Evolutionary conservation across 1,139 yeast species (phyloP), one percentile per base, ranked within the genome.

Genomic region (Protomyces inouyei): DNA sequence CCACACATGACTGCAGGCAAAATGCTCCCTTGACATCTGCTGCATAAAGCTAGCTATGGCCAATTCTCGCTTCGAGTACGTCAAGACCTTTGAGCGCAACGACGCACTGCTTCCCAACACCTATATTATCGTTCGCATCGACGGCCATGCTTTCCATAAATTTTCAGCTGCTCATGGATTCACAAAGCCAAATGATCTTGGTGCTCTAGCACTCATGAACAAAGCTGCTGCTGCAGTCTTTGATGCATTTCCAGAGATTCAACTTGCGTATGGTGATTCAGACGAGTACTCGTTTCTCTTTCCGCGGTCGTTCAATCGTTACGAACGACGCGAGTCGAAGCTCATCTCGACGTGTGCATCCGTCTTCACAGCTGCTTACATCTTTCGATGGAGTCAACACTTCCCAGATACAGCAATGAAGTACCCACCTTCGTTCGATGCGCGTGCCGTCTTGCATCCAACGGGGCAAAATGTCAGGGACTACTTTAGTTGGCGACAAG

Each of bases 401-500:
- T 87, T 87, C 72, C 83, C 87, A 0, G 82, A 79, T 68, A 67
- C 61, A 2, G 76, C 76, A 25, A 69, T 78, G 18, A 71, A 69
- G 6, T 79, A 82, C 66, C 74, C 93, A 59, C 98, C 98, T 0
- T 85, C 87, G 43, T 93, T 93, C 75, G 99, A 93, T 75, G 91
- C 95, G 0, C 78, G 99, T 55, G 95, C 95, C 0, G 95, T 93
- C 12, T 77, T 85, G 1, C 93, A 93, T 71, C 99, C 99, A 0
- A 83, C 82, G 65, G 70, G 77, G 35, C 72, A 77, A 9, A 77
- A 80, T 1, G 79, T 92, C 1, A 79, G 88, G 64, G 98, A 93
- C 73, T 95, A 95, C 73, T 82, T 95, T 68, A 78, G 88, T 64
- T 95, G 99, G 99, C 80, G 99, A 70, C 98, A 90, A 73, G 98